A percentile compares a stretch with the other conserved stretches of the same genome.
These are phyloP conservation scores for Xerocomellus chrysenteron DNA, from an alignment of 768 basidiomycete genomes.

Conservation along the genomic window DNA sequence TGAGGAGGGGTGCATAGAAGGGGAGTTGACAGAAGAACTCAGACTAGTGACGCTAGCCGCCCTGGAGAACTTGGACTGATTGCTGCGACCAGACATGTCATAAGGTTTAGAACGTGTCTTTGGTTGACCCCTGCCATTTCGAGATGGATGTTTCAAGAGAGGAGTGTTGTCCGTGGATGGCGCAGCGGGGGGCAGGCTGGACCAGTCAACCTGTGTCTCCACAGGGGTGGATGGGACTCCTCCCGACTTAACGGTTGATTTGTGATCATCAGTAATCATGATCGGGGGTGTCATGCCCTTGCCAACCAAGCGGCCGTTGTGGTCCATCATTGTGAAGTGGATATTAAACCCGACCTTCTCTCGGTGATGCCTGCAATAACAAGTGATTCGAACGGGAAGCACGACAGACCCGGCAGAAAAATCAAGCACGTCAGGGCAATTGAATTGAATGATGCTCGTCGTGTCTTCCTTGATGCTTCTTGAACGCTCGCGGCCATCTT, in stretches of 20 bases:
- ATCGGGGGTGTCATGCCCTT: constrained; percentile 83
- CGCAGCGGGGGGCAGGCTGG: constrained; percentile 31
- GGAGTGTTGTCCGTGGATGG: constrained; percentile 35
- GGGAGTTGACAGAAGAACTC: constrained; percentile 47
- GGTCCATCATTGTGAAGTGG: constrained; percentile 81
- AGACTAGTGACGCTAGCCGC: constrained; percentile 56
- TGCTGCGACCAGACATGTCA: constrained; percentile 39
- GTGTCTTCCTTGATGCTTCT: constrained; percentile 56
- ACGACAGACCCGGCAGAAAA: constrained; percentile 84
- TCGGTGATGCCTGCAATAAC: constrained; percentile 97
- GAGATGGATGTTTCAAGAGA: constrained; percentile 46
- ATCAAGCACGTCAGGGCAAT: constrained; percentile 86
- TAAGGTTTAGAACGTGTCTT: constrained; percentile 75
- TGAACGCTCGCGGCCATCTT: constrained; percentile 51
- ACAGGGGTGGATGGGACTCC: constrained; percentile 32
- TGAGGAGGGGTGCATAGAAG: constrained; percentile 39
- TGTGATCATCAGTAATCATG: constrained; percentile 99
- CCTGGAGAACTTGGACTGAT: constrained; percentile 47
- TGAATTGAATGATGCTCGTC: constrained; percentile 91
- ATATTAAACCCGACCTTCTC: constrained; percentile 96
- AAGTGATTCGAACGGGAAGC: constrained; percentile 93
- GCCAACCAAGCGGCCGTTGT: constrained; percentile 76
- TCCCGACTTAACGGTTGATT: constrained; percentile 53
- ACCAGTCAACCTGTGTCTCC: constrained; percentile 51
- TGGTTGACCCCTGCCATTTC: constrained; percentile 43